Evolutionary conservation across 495 filamentous ascomycete species (phyloP).

Genomic region (Penicillium verhagenii): DNA sequence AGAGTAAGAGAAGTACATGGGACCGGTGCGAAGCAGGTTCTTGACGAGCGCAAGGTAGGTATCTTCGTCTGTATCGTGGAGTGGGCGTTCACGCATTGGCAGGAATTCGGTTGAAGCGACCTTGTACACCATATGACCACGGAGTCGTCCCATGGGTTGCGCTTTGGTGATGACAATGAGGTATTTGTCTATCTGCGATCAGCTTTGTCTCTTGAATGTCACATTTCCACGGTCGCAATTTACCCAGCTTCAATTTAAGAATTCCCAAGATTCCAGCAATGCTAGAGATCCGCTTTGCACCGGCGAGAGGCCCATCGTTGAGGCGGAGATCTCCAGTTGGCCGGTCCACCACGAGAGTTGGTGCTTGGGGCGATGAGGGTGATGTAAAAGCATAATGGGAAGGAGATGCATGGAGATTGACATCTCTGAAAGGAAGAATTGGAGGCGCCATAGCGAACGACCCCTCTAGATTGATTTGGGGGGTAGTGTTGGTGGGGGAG

Average conservation of each 20-base stretch:
- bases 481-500: neutral
- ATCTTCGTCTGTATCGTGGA: constrained; percentile 92
- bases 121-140: constrained; percentile 92
- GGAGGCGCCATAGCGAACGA: constrained; percentile 50
- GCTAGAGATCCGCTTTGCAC: constrained; percentile 81
- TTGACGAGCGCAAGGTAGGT: constrained; percentile 78
- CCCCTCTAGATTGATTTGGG: constrained; percentile 4
- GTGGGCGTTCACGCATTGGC: constrained; percentile 84
- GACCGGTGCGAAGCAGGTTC: constrained; percentile 71
- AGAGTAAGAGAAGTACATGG: constrained; percentile 98
- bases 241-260: constrained; percentile 86
- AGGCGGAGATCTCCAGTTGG: constrained; percentile 91
- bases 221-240: constrained; percentile 4
- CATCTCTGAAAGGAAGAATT: constrained; percentile 85
- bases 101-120: constrained; percentile 89
- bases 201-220: constrained; percentile 13
- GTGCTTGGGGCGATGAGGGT: constrained; percentile 84
- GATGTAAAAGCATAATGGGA: constrained; percentile 96
- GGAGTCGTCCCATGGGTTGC: constrained; percentile 82
- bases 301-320: constrained; percentile 70
- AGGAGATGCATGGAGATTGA: constrained; percentile 88
- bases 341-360: constrained; percentile 82
- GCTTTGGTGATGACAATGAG: constrained; percentile 95
- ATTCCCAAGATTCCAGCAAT: constrained; percentile 93
- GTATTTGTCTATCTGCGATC: constrained; percentile 73